Conservation (phyloP, 1,284 basidiomycete species). For the Apiotrichum sp. region DNA sequence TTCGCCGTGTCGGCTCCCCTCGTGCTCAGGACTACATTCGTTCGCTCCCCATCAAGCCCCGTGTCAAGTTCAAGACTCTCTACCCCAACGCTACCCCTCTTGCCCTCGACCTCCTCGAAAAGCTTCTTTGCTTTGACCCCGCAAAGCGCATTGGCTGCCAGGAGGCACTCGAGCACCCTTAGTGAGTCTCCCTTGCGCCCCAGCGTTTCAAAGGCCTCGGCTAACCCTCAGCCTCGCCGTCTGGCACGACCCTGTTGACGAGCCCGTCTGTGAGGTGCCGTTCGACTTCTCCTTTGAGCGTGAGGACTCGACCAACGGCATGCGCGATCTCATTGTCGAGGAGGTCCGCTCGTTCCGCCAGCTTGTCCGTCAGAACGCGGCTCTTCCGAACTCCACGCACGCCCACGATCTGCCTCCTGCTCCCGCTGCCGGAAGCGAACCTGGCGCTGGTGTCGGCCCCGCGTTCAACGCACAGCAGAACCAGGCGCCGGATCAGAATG, state of each 20-base stretch:
- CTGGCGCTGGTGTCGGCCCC: slow-evolving; percentile 42
- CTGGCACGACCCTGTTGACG: slow-evolving; percentile 92
- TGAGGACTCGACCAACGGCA: slow-evolving; percentile 93
- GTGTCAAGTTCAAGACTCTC: slow-evolving; percentile 81
- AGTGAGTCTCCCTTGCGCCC: slow-evolving; percentile 44
- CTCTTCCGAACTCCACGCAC: slow-evolving; percentile 6
- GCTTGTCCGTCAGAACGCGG: slow-evolving; percentile 38
- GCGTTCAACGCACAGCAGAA: slow-evolving; percentile 44
- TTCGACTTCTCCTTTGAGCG: slow-evolving; percentile 98
- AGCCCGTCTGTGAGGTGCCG: slow-evolving; percentile 70
- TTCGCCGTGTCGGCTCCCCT: slow-evolving; percentile 87
- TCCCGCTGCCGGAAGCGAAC: slow-evolving; percentile 22
- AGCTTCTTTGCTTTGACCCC: slow-evolving; percentile 94
- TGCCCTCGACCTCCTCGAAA: slow-evolving; percentile 84
- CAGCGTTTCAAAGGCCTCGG: neutral
- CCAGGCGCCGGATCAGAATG: slow-evolving; percentile 59
- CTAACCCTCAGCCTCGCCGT: slow-evolving; percentile 56
- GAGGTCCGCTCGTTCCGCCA: slow-evolving; percentile 53
- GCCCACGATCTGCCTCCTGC: slow-evolving; percentile 37
- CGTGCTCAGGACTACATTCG: slow-evolving; percentile 81
- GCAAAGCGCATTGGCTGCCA: slow-evolving; percentile 93
- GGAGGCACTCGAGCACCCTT: slow-evolving; percentile 90
- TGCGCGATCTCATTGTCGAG: slow-evolving; percentile 91
- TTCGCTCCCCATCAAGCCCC: slow-evolving; percentile 91
- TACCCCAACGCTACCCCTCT: slow-evolving; percentile 91